Evolutionary conservation across 257 asterid genomes (phyloP).

Genomic region (Agastache rugosa): DNA sequence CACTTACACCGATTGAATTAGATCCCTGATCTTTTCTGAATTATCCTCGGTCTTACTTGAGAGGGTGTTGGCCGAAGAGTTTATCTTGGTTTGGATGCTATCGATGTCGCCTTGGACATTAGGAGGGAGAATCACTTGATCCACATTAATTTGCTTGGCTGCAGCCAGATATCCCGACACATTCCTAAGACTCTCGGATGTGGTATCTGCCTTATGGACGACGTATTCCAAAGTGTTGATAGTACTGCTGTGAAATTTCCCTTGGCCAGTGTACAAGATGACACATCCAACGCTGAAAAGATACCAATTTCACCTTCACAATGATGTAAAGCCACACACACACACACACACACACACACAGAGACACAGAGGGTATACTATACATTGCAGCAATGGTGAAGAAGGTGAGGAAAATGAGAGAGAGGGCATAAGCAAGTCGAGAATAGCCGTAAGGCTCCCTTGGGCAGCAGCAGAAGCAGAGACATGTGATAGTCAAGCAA

Average conservation of each 20-base stretch:
- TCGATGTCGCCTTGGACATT: constrained; percentile 81
- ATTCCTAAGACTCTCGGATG: constrained; percentile 65
- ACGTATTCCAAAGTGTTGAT: constrained; percentile 67
- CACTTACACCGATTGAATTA: constrained; percentile 70
- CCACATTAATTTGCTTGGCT: constrained; percentile 73
- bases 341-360: too few species aligned
- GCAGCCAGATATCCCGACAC: constrained; percentile 85
- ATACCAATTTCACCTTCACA: constrained; percentile 15
- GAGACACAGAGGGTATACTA: neutral
- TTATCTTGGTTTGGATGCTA: constrained; percentile 62
- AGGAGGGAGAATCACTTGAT: constrained; percentile 65
- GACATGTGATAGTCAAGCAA: constrained; percentile 51
- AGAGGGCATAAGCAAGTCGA: constrained; percentile 75
- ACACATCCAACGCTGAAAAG: constrained; percentile 64
- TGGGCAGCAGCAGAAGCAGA: constrained; percentile 68
- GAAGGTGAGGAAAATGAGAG: constrained; percentile 73
- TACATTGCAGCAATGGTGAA: constrained; percentile 68
- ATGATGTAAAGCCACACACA: neutral
- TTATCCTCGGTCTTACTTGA: constrained; percentile 62
- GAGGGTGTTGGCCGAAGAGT: constrained; percentile 77
- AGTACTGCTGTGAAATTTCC: constrained; percentile 66
- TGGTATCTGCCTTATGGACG: constrained; percentile 67
- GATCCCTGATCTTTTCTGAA: constrained; percentile 58
- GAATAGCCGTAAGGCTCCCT: constrained; percentile 78
- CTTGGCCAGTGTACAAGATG: constrained; percentile 81